phyloP scores from a whole-genome alignment of 257 asterid genomes.

The Nicotiana paniculata region DNA sequence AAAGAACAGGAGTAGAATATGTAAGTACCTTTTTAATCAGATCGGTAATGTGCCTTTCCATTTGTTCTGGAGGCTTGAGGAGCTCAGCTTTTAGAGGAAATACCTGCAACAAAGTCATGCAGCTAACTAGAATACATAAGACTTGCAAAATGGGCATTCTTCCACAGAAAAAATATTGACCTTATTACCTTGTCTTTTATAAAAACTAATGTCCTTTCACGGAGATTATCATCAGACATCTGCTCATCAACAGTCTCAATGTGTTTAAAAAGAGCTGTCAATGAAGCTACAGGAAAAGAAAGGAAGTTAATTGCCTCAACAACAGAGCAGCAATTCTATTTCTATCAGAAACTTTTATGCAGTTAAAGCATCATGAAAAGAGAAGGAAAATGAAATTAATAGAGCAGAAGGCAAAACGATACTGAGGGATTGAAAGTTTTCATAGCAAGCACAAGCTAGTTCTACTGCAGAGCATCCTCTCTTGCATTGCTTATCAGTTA shows the following conservation, averaged over 20 bases:
- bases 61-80: conserved; percentile 71
- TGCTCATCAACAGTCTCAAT: conserved; percentile 85
- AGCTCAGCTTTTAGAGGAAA: conserved; percentile 88
- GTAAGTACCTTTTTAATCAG: conserved; percentile 62
- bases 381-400: background rate
- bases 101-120: conserved; percentile 39
- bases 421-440: background rate
- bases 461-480: background rate
- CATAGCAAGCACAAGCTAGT: background rate
- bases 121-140: background rate
- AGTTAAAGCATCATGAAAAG: background rate
- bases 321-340: conserved; percentile 7
- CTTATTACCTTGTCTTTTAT: conserved; percentile 75
- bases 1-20: conserved; percentile 6
- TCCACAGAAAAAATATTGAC: background rate
- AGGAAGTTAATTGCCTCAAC: background rate
- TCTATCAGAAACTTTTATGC: conserved; percentile 4
- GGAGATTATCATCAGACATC: conserved; percentile 84
- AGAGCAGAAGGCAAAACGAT: background rate
- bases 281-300: conserved; percentile 53
- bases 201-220: conserved; percentile 77
- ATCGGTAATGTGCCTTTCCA: conserved; percentile 94
- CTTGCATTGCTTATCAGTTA: background rate
- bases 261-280: conserved; percentile 91
- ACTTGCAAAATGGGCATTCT: background rate